Percentiles rank a stretch among this genome's conserved stretches.
Conservation (phyloP, 768 basidiomycete genomes). For the Xanthoconium stramineum region DNA sequence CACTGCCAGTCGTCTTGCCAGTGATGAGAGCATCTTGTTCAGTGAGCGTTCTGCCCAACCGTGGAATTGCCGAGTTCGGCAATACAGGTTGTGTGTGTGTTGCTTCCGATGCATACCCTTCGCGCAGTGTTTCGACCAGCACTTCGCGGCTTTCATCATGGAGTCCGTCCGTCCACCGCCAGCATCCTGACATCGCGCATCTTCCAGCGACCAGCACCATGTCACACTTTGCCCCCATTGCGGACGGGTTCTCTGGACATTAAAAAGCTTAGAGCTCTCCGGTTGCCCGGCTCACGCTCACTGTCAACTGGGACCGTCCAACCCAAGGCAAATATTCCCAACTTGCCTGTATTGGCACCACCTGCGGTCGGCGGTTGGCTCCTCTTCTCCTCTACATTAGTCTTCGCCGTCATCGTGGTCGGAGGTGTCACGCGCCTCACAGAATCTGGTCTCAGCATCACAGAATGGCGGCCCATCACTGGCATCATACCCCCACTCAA, state of each 20-base stretch:
- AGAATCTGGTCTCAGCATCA: slow-evolving; percentile 96
- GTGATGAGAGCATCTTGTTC: slow-evolving; percentile 19
- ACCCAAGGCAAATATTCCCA: slow-evolving; percentile 18
- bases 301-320: slow-evolving; percentile 36
- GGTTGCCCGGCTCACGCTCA: slow-evolving; percentile 33
- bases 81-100: background rate
- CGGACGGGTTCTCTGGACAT: background rate
- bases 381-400: slow-evolving; percentile 76
- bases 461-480: slow-evolving; percentile 94
- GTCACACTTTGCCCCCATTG: slow-evolving; percentile 6
- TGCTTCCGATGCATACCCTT: slow-evolving; percentile 25
- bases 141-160: slow-evolving; percentile 8
- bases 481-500: slow-evolving; percentile 84
- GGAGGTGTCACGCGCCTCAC: slow-evolving; percentile 96
- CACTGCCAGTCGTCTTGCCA: slow-evolving; percentile 34
- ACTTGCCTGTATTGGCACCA: slow-evolving; percentile 57
- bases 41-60: background rate
- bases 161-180: background rate
- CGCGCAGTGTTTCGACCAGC: slow-evolving; percentile 18
- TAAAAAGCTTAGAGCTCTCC: slow-evolving; percentile 4
- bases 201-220: background rate
- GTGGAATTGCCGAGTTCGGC: slow-evolving; percentile 10
- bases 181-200: slow-evolving; percentile 10
- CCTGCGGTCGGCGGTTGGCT: slow-evolving; percentile 83
- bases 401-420: slow-evolving; percentile 90